These are phyloP conservation scores for Favolaschia claudopus DNA, from an alignment of 768 basidiomycete genomes.

Conservation along the genomic window DNA sequence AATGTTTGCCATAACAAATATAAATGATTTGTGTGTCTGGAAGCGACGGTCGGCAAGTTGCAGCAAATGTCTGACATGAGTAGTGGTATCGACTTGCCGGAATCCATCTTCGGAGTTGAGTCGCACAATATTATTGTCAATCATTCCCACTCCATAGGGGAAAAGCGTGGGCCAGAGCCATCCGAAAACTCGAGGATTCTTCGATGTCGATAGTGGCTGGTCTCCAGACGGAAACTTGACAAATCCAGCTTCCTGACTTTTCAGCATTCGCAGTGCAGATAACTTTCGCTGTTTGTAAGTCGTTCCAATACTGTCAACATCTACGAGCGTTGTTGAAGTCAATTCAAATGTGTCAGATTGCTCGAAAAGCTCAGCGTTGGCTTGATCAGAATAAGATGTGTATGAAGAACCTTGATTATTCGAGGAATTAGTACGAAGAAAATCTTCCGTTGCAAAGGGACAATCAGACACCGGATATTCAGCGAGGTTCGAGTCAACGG, in stretches of 20 bases:
- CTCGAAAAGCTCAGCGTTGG: not conserved
- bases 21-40: slow-evolving; percentile 16
- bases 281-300: slow-evolving; percentile 22
- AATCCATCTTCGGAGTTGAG: not conserved
- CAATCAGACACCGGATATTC: slow-evolving; percentile 12
- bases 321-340: slow-evolving; percentile 12
- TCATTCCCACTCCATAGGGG: slow-evolving; percentile 24
- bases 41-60: slow-evolving; percentile 9
- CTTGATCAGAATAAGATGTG: no score
- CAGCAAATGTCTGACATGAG: slow-evolving; percentile 11
- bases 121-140: slow-evolving; percentile 4
- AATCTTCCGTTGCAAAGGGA: not conserved
- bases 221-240: slow-evolving; percentile 21
- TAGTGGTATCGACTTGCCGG: not conserved
- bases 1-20: slow-evolving; percentile 23
- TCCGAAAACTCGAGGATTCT: slow-evolving; percentile 20
- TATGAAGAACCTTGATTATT: slow-evolving; percentile 10
- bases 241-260: not conserved
- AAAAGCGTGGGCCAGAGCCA: slow-evolving; percentile 27
- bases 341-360: not conserved
- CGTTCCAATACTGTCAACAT: slow-evolving; percentile 9
- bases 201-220: slow-evolving; percentile 5
- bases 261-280: not conserved
- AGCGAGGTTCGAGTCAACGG: not conserved
- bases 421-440: not conserved